Base-by-base conservation (phyloP, 208 protist genomes). In the Wallacemonas sp. region DNA sequence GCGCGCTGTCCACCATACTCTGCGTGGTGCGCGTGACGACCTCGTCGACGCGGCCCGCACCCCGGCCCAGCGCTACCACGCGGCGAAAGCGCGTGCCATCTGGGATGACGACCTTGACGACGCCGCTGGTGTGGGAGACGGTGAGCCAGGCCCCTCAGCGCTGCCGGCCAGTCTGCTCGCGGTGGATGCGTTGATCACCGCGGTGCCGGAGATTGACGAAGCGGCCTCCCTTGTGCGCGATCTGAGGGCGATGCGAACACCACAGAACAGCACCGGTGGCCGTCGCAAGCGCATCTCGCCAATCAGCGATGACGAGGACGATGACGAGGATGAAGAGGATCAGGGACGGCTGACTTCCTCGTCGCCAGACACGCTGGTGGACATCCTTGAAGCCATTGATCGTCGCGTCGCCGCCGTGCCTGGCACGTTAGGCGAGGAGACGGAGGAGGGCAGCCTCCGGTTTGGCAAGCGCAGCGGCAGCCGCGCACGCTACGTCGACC, bases 1-100 rank as follows among this genome's bases (percentile, higher is more conserved):
- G 55, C 49, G 41, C 29, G 11, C 39, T 8, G 55, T 63, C n/a
- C 52, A 70, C 21, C 33, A 70, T 24, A 63, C 65, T n/a, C 65
- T 70, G 1, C 49, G 52, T 17, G 26, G n/a, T 2, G 49, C 54
- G 47, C 52, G 65, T 2, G 65, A 70, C n/a, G 55, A 54, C 17
- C 26, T 70, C 24, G 41, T 61, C 26, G 3, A 26, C 43, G 27
- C 2, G 3, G 39, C 65, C 8, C 16, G 11, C 29, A 17, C 2
- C 23, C 44, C 24, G 1, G 5, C 46, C 5, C 46, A 30, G 11
- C 39, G 52, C 63, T 33, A 58, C n/a, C 52, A 58, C 23, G 52
- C 17, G 2, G 57, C 32, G 17, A 49, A 63, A 14, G 16, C 39
- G 38, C 14, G 12, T 6, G 38, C 27, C n/a, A 36, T 63, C 12